These are phyloP conservation scores for Endotrypanum monterogeii DNA, from an alignment of 208 protist species.

Conservation along the genomic window DNA sequence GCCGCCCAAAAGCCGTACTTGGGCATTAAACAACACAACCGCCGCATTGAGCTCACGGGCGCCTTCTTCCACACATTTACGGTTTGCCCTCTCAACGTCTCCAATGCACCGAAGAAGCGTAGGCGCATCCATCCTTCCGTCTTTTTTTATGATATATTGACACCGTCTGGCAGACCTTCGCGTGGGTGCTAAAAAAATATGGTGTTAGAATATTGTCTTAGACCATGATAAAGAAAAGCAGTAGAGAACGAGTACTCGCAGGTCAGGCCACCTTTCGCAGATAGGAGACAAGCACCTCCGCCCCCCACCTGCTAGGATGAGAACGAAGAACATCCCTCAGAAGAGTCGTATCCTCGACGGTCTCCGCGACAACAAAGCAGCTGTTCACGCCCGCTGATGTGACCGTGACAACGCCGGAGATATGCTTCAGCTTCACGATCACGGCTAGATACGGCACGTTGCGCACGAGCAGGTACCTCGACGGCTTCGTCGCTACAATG, in stretches of 20 bases:
- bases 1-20: conserved; percentile 20
- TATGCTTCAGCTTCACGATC: conserved; percentile 50
- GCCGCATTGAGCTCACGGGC: conserved; percentile 4
- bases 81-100: conserved; percentile 14
- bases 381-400: conserved; percentile 41
- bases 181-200: no score
- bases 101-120: conserved; percentile 13
- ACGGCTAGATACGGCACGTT: conserved; percentile 58
- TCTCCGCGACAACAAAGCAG: conserved; percentile 43
- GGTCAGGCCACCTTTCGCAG: conserved; percentile 22
- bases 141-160: neutral
- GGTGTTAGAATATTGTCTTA: conserved; percentile 2
- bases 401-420: conserved; percentile 46
- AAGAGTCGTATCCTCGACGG: conserved; percentile 14
- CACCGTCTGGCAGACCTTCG: neutral
- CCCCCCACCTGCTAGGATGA: conserved; percentile 39
- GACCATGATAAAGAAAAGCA: neutral
- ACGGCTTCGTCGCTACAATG: conserved; percentile 50
- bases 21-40: conserved; percentile 22
- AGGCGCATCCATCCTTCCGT: conserved; percentile 14
- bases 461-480: conserved; percentile 43
- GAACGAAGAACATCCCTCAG: conserved; percentile 21
- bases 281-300: conserved; percentile 41
- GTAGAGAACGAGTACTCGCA: conserved; percentile 1
- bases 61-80: conserved; percentile 10